Base-by-base conservation (phyloP, 2,329 filamentous ascomycete species). In the Colletotrichum sp. region DNA sequence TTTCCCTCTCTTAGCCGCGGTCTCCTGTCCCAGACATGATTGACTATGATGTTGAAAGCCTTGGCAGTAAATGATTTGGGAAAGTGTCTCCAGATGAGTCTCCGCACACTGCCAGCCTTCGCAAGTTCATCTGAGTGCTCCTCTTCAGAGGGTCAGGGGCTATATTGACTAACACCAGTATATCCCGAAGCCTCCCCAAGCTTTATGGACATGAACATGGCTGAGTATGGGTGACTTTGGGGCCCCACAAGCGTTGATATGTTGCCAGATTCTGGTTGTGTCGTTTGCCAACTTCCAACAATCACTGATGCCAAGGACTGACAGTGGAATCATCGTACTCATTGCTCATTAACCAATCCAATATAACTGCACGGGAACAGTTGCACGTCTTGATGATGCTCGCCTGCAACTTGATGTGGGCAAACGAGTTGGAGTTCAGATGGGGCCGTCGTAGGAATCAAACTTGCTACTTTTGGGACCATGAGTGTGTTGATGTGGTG, bases 311-410 rank as follows among this genome's bases (percentile, higher is more conserved):
- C 44, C 10, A 4, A 2, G n/a, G 3, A 49, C 1, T 13, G 6
- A 49, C 1, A 10, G n/a, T 7, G 44, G 18, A n/a, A 7, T 21
- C 10, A 2, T 21, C 1, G 10, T 49, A 10, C n/a, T 1, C 6
- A n/a, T 8, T 21, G 9, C 18, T 49, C n/a, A 49, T 4, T 13
- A 0, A n/a, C 39, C 39, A 44, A n/a, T 13, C 1, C 44, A n/a
- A 21, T 21, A 21, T 1, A 49, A 49, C 44, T n/a, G 7, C 44
- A 49, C 13, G n/a, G n/a, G 44, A 49, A 49, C 44, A 12, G 5
- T 44, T 18, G 30, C 10, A 32, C 30, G 30, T 32, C 30, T 32
- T 32, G 10, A 6, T 32, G 30, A 32, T 32, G 10, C 30, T 32
- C 30, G 12, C 5, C 30, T 32, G 30, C 30, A 32, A 13, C 30